Evolutionary conservation across 805 yeast species (phyloP).

Genomic region (Sugiyamaella americana): DNA sequence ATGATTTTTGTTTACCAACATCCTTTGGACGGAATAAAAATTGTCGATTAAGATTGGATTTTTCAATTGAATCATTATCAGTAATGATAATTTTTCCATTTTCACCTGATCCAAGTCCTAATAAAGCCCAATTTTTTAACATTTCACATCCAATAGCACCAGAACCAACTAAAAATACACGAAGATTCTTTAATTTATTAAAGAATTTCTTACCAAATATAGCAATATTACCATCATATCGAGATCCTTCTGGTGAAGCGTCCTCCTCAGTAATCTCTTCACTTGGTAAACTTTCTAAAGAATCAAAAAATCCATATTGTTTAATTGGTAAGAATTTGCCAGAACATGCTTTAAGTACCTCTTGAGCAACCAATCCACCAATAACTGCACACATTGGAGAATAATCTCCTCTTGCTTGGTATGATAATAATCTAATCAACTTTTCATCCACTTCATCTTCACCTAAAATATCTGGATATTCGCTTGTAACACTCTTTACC

Average conservation of each 20-base stretch:
- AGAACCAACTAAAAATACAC: conserved; percentile 90
- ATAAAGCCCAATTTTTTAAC: conserved; percentile 95
- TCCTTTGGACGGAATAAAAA: conserved; percentile 91
- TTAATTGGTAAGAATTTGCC: conserved; percentile 92
- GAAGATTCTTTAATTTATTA: conserved; percentile 63
- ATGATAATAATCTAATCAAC: conserved; percentile 65
- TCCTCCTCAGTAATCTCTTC: conserved; percentile 54
- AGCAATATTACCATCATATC: conserved; percentile 95
- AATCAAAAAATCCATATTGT: conserved; percentile 90
- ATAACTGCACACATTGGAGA: conserved; percentile 84
- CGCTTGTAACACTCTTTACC: conserved; percentile 52
- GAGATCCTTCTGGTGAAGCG: conserved; percentile 66
- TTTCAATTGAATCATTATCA: conserved; percentile 92
- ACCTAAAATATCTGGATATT: conserved; percentile 51
- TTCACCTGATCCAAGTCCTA: conserved; percentile 92
- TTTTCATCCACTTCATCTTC: conserved; percentile 54
- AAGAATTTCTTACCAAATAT: conserved; percentile 82
- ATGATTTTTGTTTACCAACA: conserved; percentile 87
- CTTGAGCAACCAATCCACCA: conserved; percentile 96
- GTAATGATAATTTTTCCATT: conserved; percentile 79
- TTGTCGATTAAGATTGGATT: conserved; percentile 93
- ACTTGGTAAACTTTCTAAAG: conserved; percentile 80
- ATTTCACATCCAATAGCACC: conserved; percentile 99
- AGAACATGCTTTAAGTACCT: conserved; percentile 88
- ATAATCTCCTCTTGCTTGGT: conserved; percentile 85